Base-by-base conservation (phyloP, 176 grass and related monocot species). In the Carex scoparia region DNA sequence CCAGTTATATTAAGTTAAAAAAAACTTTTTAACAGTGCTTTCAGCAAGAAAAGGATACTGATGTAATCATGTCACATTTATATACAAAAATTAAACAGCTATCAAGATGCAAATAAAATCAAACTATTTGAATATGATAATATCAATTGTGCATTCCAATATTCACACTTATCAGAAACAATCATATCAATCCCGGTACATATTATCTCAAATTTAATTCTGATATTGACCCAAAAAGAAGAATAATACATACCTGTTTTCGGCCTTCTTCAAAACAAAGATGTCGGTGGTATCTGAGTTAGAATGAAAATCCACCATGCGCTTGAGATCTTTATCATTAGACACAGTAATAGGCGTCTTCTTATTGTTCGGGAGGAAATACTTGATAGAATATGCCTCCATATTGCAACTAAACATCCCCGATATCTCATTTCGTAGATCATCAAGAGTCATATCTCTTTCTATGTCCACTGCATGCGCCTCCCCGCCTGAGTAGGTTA, bases 301-400 rank as follows among this genome's bases (percentile, higher is more conserved):
- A 1, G 87, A 87, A 91, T 92, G 93, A 89, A 99, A 99, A 82
- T 99, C 93, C 82, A 99, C 91, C 96, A 99, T 99, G 69, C 96
- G 91, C 10, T 8, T 81, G 12, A 99, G 80, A 53, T 99, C 96
- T 87, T 95, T 99, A 88, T 99, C 91, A 83, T 99, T 99, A 66
- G 96, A 94, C 32, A 99, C 87, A 79, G 96, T 95, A 79, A 99
- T 99, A 67, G 93, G 87, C 12, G 93, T 95, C 61, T 88, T 92
- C 58, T 85, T 92, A 74, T 99, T 99, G 72, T 85, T 95, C 10
- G 96, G 96, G 72, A 99, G 96, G 75, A 99, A 99, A 87, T 99
- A 99, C 74, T 99, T 99, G 56, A 95, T 94, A 30, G 86, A 82
- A 19, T 87, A 87, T 42, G 86, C 79, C 64, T 92, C 91, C 0